Evolutionary conservation across 1,284 basidiomycete species (phyloP), one percentile per base, ranked within the genome.

Genomic region (Ceratobasidium sp.): DNA sequence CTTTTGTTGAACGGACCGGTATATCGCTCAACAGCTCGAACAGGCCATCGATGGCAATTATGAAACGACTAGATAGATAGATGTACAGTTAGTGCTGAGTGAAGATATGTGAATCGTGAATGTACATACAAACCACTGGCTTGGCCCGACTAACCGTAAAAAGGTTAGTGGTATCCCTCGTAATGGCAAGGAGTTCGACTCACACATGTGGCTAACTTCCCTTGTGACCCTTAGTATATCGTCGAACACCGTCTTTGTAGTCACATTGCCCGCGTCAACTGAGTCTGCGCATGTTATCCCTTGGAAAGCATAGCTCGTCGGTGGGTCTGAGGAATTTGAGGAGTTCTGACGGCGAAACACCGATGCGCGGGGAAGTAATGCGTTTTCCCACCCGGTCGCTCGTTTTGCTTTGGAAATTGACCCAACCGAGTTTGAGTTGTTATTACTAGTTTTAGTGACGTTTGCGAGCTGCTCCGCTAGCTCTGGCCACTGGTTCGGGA

Each of bases 201-300:
- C 45, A 71, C 69, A 60, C 10, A 57, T 36, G 1, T 39, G 71
- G 23, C 52, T 57, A 1, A 39, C 52, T 6, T 12, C 23, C 23
- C 52, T n/a, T 18, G 65, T 39, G 10, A 39, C n/a, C 41, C 48
- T 14, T 4, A 71, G 39, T 18, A 73, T 30, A 3, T 28, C 30
- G 18, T 73, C 53, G 36, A 72, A 73, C 4, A 72, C 67, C 43
- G 34, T 36, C 45, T 50, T 60, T 12, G 72, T 73, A 1, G 72
- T 73, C 2, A 61, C 39, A 26, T 62, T 72, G 10, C 55, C 65
- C 4, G 67, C 4, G 34, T 73, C 55, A 0, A 41, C 41, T 28
- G 72, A 70, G 21, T 73, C 72, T 14, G 55, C 72, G 46, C 72
- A 73, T 41, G 72, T 30, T 34, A 73, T 34, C 1, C 55, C 72